phyloP scores from a whole-genome alignment of 495 filamentous ascomycete genomes.

The Penicillium arizonense region DNA sequence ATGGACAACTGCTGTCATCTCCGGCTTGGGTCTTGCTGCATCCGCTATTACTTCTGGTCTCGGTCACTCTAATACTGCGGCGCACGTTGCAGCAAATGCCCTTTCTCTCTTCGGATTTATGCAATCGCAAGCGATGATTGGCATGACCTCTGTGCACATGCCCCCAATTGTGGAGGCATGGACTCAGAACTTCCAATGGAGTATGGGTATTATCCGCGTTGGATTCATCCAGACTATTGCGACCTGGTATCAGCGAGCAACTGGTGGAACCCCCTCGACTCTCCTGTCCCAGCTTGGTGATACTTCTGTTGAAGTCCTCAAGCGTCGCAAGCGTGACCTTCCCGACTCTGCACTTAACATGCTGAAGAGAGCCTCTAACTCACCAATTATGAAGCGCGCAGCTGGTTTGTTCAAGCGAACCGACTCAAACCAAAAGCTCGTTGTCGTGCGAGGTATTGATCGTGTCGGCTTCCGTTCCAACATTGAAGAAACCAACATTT shows the following conservation, averaged over 20 bases:
- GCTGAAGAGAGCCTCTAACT: constrained; percentile 44
- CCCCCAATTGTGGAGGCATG: constrained; percentile 89
- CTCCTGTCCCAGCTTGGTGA: constrained; percentile 70
- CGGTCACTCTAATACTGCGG: constrained; percentile 93
- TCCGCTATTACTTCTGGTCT: constrained; percentile 81
- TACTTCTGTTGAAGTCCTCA: constrained; percentile 82
- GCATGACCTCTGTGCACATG: constrained; percentile 78
- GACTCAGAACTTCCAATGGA: constrained; percentile 99
- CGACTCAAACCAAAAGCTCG: constrained; percentile 51
- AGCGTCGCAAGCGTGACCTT: constrained; percentile 55
- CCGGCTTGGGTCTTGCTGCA: constrained; percentile 75
- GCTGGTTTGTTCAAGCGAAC: constrained; percentile 29
- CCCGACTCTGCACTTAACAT: constrained; percentile 37
- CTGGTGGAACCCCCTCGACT: constrained; percentile 82
- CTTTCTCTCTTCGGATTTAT: constrained; percentile 93
- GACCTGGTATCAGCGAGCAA: constrained; percentile 95
- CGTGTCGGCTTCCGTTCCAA: constrained; percentile 82
- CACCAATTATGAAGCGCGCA: constrained; percentile 49
- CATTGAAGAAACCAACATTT: constrained; percentile 92
- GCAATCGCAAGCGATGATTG: constrained; percentile 94
- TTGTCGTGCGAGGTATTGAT: constrained; percentile 80
- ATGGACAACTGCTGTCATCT: constrained; percentile 85
- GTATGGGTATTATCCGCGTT: constrained; percentile 92
- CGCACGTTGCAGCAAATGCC: constrained; percentile 91
- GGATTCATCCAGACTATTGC: constrained; percentile 83